Base-by-base conservation (phyloP, 2,329 filamentous ascomycete genomes). In the Didymella glomerata region DNA sequence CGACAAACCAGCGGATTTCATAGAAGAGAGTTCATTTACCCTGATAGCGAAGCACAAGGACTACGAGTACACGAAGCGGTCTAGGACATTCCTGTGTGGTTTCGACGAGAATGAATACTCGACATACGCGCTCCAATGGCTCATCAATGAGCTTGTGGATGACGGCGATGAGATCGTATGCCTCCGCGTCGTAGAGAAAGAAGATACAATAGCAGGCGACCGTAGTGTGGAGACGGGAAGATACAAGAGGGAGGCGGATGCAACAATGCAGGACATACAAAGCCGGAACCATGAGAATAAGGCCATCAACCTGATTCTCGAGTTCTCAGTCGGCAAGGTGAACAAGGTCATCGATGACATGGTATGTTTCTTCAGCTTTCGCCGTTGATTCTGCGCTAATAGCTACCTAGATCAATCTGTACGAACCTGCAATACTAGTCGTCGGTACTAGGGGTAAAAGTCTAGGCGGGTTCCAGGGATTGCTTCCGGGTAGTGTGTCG, bases 91-190 rank as follows among this genome's bases (percentile, higher is more conserved):
- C 70, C 88, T 97, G 74, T 94, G 93, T 64, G 93, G 93, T 20
- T 90, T 93, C 18, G 93, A 97, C 77, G 91, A 94, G 70, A 93
- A 97, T 68, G 86, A 92, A 58, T 97, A 97, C 77, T 96, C 92
- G 7, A 91, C 96, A 63, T 95, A 94, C 77, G 93, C 93, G 16
- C 82, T 97, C 18, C 91, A 96, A 77, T 97, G 93, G 93, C 84
- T 97, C 49, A 86, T 97, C 38, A 92, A 96, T 69, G 92, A 96
- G 78, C 84, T 97, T 55, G 92, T 97, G 40, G 93, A 97, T 69
- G 93, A 97, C 71, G 93, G 93, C 18, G 93, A 97, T 73, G 92
- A 97, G 77, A 89, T 97, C 57, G 90, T 97, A 9, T 97, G 93
- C 77, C 85, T 97, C 48, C 86, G 92, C 51, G 93, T 96, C 2